A percentile compares a stretch with the other conserved stretches of the same genome.
Evolutionary conservation across 73 alveolate species (phyloP).

Genomic region (Effrenium voratum): DNA sequence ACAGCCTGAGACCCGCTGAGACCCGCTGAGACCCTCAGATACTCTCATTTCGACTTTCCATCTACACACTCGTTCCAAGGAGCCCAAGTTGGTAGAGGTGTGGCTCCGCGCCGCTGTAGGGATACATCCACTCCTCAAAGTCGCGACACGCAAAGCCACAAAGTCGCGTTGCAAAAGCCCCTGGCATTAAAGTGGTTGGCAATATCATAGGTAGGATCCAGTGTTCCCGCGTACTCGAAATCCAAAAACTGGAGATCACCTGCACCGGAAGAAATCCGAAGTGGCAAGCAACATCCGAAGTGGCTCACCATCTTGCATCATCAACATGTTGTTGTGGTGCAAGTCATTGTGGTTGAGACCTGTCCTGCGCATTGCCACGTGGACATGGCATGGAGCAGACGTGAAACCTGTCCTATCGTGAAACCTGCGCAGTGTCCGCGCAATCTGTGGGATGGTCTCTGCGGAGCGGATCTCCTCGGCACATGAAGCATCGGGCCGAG

Average conservation of each 20-base stretch:
- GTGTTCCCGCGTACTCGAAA: constrained; percentile 37
- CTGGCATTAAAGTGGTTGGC: constrained; percentile 69
- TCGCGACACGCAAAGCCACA: not conserved
- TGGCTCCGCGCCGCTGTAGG: constrained; percentile 33
- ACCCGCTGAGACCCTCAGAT: not conserved
- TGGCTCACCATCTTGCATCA: not conserved
- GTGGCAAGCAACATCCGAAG: not conserved
- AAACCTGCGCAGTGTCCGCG: constrained; percentile 15
- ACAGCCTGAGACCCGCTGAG: not conserved
- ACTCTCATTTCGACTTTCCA: not conserved
- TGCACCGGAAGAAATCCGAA: not conserved
- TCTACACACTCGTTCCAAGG: not conserved
- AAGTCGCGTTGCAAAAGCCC: not conserved
- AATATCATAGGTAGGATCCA: constrained; percentile 61
- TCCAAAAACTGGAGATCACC: constrained; percentile 60
- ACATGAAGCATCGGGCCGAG: not conserved
- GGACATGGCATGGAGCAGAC: too few relatives aligned
- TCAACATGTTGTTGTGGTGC: constrained; percentile 70
- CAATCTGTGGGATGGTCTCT: constrained; percentile 42
- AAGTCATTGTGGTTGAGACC: constrained; percentile 88
- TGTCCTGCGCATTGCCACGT: constrained; percentile 20
- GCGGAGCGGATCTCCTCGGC: constrained; percentile 61
- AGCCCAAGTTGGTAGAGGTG: constrained; percentile 48
- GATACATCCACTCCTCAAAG: constrained; percentile 75
- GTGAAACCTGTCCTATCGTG: constrained; percentile 24